phyloP scores from a whole-genome alignment of 495 filamentous ascomycete species.

The Tirmania nivea region DNA sequence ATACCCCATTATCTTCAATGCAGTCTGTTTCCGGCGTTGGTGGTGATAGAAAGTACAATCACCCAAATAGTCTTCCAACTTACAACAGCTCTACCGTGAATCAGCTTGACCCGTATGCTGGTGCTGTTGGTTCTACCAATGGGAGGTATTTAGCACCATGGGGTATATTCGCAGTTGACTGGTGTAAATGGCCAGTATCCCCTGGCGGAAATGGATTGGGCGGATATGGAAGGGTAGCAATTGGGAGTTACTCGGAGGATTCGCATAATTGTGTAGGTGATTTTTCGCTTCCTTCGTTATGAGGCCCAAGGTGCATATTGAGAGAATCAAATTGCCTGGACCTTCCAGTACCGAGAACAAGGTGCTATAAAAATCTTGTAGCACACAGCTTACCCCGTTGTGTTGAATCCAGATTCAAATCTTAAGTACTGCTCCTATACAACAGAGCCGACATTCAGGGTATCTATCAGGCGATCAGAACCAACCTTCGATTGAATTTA shows the following conservation, averaged over 20 bases:
- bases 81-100: neutral
- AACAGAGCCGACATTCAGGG: conserved; percentile 51
- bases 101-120: neutral
- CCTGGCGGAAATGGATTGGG: conserved; percentile 28
- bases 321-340: neutral
- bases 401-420: conserved; percentile 64
- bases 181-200: conserved; percentile 94
- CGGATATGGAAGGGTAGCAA: conserved; percentile 71
- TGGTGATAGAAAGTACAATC: neutral
- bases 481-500: conserved; percentile 69
- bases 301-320: neutral
- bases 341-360: neutral
- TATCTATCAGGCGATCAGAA: conserved; percentile 42
- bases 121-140: conserved; percentile 21
- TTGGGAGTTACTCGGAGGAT: conserved; percentile 93
- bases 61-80: neutral
- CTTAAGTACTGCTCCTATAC: conserved; percentile 28
- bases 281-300: neutral
- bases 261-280: conserved; percentile 79
- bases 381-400: no score
- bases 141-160: conserved; percentile 90
- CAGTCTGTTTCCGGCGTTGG: neutral
- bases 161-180: conserved; percentile 90
- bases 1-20: neutral
- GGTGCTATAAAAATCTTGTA: no score